Percentiles rank a stretch among this genome's conserved stretches.
Conservation (phyloP, 179 eudicot species). For the Drosera spatulata region DNA sequence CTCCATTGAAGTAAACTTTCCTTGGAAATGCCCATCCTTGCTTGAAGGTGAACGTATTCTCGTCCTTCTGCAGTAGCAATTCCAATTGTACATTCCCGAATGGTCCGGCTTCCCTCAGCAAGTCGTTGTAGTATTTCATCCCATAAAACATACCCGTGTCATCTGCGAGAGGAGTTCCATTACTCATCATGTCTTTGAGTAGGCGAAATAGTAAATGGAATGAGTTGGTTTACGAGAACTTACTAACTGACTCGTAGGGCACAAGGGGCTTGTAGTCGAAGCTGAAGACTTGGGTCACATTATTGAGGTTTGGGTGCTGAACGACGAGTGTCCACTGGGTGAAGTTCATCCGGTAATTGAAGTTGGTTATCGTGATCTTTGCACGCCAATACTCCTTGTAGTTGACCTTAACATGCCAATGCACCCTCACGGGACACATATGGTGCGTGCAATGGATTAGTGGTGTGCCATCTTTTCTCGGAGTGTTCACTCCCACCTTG, state of each 20-base stretch:
- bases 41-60: conserved; percentile 48
- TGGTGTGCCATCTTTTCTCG: conserved; percentile 49
- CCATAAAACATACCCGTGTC: conserved; percentile 94
- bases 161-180: conserved; percentile 28
- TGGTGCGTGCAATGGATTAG: conserved; percentile 61
- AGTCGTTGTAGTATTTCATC: conserved; percentile 60
- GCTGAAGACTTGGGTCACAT: conserved; percentile 80
- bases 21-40: conserved; percentile 85
- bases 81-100: conserved; percentile 72
- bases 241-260: conserved; percentile 60
- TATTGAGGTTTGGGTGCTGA: conserved; percentile 83
- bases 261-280: conserved; percentile 70
- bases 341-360: conserved; percentile 62
- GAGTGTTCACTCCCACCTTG: conserved; percentile 50
- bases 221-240: conserved; percentile 14
- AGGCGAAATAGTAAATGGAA: neutral
- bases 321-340: conserved; percentile 69
- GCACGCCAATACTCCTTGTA: conserved; percentile 83
- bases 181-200: too few species aligned
- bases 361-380: conserved; percentile 66
- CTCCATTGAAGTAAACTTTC: conserved; percentile 75
- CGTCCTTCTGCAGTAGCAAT: conserved; percentile 55
- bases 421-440: conserved; percentile 82
- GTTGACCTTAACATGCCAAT: conserved; percentile 79
- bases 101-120: conserved; percentile 74